These are phyloP conservation scores for Nakaseomyces kungkrabaensis DNA, from an alignment of 1,139 yeast species.

Conservation along the genomic window DNA sequence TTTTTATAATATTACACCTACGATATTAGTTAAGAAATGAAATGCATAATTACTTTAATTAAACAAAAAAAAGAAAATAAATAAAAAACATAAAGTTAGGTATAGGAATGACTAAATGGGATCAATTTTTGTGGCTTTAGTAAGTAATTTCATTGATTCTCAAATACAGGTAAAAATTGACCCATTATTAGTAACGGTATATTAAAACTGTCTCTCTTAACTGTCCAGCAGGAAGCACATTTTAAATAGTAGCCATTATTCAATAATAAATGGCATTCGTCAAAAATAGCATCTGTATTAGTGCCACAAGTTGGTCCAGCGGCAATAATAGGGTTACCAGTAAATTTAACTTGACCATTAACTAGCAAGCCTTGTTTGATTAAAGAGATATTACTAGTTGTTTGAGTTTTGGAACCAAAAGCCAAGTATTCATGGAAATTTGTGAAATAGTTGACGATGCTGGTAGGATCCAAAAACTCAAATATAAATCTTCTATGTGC, in stretches of 20 bases:
- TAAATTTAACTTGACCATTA: not conserved
- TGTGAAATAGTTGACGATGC: conserved; percentile 76
- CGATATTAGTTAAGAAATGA: not conserved
- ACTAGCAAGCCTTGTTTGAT: conserved; percentile 2
- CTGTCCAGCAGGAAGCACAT: conserved; percentile 81
- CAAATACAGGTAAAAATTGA: conserved; percentile 65
- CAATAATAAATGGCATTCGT: conserved; percentile 64
- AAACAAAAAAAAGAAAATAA: not conserved
- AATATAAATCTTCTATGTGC: conserved; percentile 52
- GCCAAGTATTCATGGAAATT: conserved; percentile 66
- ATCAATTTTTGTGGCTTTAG: not conserved
- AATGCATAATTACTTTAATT: not conserved
- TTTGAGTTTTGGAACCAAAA: conserved; percentile 46
- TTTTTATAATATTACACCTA: too few species aligned
- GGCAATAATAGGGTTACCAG: not conserved
- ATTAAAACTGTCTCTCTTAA: conserved; percentile 81
- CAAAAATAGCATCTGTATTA: conserved; percentile 31
- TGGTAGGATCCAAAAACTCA: conserved; percentile 74
- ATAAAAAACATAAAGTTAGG: too few species aligned
- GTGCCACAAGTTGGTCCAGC: conserved; percentile 2
- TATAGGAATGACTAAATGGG: too few species aligned
- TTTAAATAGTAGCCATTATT: conserved; percentile 28
- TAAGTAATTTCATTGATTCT: conserved; percentile 7
- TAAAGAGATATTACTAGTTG: conserved; percentile 8
- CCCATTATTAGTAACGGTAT: conserved; percentile 92